Evolutionary conservation across 2,329 filamentous ascomycete genomes (phyloP).

Genomic region (Ascochyta pisi): DNA sequence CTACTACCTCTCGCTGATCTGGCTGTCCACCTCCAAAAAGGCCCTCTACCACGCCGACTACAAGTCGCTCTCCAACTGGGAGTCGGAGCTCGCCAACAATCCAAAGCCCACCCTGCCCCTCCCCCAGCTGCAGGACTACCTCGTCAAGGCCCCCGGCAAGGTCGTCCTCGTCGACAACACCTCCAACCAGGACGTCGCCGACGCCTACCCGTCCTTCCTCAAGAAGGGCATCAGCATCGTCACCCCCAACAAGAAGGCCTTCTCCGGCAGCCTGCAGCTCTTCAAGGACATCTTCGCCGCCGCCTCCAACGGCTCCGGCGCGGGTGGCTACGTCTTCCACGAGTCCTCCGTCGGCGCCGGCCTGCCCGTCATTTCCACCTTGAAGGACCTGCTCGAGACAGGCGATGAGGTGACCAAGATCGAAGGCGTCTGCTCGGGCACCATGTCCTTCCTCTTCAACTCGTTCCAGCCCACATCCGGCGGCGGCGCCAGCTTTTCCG

Average conservation of each 20-base stretch:
- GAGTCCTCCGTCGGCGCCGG: slow-evolving; percentile 95
- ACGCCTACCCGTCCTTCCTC: slow-evolving; percentile 81
- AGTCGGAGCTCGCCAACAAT: slow-evolving; percentile 67
- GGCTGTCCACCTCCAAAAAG: slow-evolving; percentile 85
- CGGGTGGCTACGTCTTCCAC: slow-evolving; percentile 83
- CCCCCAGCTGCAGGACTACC: slow-evolving; percentile 76
- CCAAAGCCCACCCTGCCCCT: slow-evolving; percentile 70
- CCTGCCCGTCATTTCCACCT: slow-evolving; percentile 88
- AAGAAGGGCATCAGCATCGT: slow-evolving; percentile 85
- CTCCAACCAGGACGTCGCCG: slow-evolving; percentile 84
- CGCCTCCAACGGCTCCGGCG: slow-evolving; percentile 69
- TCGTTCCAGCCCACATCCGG: slow-evolving; percentile 85
- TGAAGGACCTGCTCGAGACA: slow-evolving; percentile 93
- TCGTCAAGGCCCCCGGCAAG: slow-evolving; percentile 77
- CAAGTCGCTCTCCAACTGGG: slow-evolving; percentile 67
- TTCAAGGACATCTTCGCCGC: slow-evolving; percentile 88
- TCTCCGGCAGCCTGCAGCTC: slow-evolving; percentile 78
- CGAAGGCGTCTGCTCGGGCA: slow-evolving; percentile 96
- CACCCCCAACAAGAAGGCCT: slow-evolving; percentile 98
- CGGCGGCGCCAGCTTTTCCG: slow-evolving; percentile 82
- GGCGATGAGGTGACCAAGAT: slow-evolving; percentile 91
- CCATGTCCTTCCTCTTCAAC: slow-evolving; percentile 98
- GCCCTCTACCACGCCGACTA: slow-evolving; percentile 79
- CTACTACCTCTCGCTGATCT: slow-evolving; percentile 77
- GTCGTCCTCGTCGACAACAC: slow-evolving; percentile 95